Conservation (phyloP, 2,329 filamentous ascomycete genomes). For the Xylariales sp. region DNA sequence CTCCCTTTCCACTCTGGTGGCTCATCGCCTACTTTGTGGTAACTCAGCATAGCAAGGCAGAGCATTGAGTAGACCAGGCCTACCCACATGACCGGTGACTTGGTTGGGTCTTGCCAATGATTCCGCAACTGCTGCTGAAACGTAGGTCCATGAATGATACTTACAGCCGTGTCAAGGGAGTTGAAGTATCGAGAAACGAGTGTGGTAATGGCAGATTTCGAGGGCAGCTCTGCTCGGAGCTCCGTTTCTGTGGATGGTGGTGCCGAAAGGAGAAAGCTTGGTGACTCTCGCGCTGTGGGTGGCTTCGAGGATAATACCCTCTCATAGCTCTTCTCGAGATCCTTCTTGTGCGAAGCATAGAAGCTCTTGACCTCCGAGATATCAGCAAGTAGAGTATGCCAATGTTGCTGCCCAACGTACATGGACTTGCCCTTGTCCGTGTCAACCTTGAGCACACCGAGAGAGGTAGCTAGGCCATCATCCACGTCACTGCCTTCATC, state of each 20-base stretch:
- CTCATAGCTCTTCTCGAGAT: constrained; percentile 76
- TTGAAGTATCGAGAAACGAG: constrained; percentile 89
- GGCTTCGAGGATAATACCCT: constrained; percentile 68
- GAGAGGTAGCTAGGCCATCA: constrained; percentile 62
- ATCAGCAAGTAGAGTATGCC: constrained; percentile 73
- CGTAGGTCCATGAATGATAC: constrained; percentile 76
- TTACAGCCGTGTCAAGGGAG: constrained; percentile 65
- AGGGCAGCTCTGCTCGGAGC: constrained; percentile 72
- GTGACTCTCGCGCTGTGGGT: constrained; percentile 55
- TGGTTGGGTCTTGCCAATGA: constrained; percentile 68
- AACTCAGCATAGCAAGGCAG: constrained; percentile 73
- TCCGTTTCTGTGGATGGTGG: constrained; percentile 69
- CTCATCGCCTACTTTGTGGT: constrained; percentile 74
- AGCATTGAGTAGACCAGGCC: constrained; percentile 73
- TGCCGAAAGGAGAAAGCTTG: constrained; percentile 74
- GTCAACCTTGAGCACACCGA: constrained; percentile 81
- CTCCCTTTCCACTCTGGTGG: constrained; percentile 72
- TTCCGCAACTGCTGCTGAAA: constrained; percentile 68
- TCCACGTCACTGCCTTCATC: constrained; percentile 67
- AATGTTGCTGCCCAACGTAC: constrained; percentile 79
- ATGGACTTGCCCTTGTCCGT: constrained; percentile 70
- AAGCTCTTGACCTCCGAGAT: constrained; percentile 93
- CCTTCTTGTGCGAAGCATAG: constrained; percentile 80
- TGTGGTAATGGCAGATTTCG: constrained; percentile 77
- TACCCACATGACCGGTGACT: constrained; percentile 72